phyloP scores from a whole-genome alignment of 192 early-diverging fungal genomes.

The Chytriomyces hyalinus region DNA sequence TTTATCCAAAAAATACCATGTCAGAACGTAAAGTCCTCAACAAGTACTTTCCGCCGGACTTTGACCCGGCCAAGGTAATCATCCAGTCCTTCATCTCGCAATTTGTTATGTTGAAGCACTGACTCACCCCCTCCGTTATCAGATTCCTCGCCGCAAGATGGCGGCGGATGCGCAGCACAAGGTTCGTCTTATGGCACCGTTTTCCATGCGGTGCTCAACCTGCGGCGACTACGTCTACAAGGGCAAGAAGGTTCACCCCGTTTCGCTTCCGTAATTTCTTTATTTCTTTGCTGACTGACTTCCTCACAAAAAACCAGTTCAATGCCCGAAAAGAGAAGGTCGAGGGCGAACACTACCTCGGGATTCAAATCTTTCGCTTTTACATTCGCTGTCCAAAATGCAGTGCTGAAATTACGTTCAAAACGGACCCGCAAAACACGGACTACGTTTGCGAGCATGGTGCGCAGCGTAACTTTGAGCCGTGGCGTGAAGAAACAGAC shows the following conservation, averaged over 20 bases:
- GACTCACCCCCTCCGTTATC: neutral
- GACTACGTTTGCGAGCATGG: constrained; percentile 96
- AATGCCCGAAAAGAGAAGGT: constrained; percentile 2
- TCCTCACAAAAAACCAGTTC: too few species aligned
- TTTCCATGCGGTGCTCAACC: constrained; percentile 95
- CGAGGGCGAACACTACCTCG: constrained; percentile 55
- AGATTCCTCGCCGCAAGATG: constrained; percentile 80
- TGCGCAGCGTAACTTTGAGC: constrained; percentile 93
- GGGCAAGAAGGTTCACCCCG: constrained; percentile 97
- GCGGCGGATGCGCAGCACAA: constrained; percentile 88
- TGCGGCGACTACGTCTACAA: constrained; percentile 98
- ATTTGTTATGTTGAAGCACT: neutral
- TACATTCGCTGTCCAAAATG: constrained; percentile 93
- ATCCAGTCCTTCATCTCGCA: neutral
- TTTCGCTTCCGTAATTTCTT: too few species aligned
- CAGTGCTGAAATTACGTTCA: constrained; percentile 96
- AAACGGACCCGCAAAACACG: constrained; percentile 93
- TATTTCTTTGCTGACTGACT: too few species aligned
- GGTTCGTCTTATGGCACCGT: constrained; percentile 97
- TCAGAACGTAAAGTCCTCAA: constrained; percentile 94
- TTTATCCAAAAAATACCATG: constrained; percentile 56
- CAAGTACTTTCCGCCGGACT: constrained; percentile 97
- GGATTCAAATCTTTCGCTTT: constrained; percentile 60
- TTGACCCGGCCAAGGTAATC: constrained; percentile 82
- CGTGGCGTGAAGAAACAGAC: constrained; percentile 77